Conservation (phyloP, 2,329 filamentous ascomycete genomes). For the Aspergillus intermedius region DNA sequence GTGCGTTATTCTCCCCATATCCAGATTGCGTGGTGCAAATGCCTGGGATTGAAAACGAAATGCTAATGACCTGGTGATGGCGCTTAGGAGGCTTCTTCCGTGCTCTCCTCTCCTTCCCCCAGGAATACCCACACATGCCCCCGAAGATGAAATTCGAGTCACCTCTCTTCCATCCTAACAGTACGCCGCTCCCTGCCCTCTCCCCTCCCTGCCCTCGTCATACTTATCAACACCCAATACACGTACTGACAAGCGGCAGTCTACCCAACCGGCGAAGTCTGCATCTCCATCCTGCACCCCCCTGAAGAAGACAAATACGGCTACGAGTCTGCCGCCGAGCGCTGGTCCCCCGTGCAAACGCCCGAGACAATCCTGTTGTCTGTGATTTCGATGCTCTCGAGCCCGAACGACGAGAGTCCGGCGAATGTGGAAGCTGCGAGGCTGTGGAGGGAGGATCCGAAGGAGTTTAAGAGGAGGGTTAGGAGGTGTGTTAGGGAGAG, state of each 20-base stretch:
- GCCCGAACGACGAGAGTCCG: slow-evolving; percentile 90
- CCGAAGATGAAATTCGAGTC: slow-evolving; percentile 81
- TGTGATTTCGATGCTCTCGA: slow-evolving; percentile 85
- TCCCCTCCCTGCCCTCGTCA: background rate
- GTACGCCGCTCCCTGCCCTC: slow-evolving; percentile 35
- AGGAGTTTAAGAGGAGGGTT: slow-evolving; percentile 72
- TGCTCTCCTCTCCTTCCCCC: slow-evolving; percentile 74
- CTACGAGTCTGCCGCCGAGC: slow-evolving; percentile 83
- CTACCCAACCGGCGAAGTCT: slow-evolving; percentile 79
- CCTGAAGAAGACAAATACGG: slow-evolving; percentile 91
- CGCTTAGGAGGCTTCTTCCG: slow-evolving; percentile 80
- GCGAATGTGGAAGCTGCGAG: slow-evolving; percentile 92
- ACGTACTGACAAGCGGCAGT: slow-evolving; percentile 40
- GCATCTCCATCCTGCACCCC: slow-evolving; percentile 94
- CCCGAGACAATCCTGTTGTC: slow-evolving; percentile 89
- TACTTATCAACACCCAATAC: too few species aligned
- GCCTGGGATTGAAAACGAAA: background rate
- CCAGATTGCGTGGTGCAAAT: background rate
- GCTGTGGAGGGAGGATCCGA: slow-evolving; percentile 72
- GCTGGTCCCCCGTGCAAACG: slow-evolving; percentile 91
- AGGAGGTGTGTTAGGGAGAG: slow-evolving; percentile 75
- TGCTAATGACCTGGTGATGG: slow-evolving; percentile 1
- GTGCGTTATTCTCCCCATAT: slow-evolving; percentile 44
- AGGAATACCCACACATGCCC: slow-evolving; percentile 78
- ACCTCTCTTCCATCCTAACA: slow-evolving; percentile 90